Evolutionary conservation across 306 rosid genomes (phyloP).

Genomic region (Rubus idaeus): DNA sequence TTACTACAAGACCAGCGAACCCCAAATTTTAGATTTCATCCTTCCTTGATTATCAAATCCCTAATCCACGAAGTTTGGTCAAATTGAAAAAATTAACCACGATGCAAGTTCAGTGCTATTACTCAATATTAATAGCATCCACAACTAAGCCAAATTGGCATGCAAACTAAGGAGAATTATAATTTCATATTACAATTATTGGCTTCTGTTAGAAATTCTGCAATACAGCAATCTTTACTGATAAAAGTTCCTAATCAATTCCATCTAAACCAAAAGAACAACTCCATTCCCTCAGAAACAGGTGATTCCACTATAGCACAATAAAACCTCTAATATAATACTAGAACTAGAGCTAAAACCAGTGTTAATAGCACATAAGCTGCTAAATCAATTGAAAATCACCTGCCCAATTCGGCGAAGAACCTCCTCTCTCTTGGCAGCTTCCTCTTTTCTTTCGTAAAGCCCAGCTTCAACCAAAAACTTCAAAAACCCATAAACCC

Average conservation of each 20-base stretch:
- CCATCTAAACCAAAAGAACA: not conserved
- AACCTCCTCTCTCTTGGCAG: slow-evolving; percentile 62
- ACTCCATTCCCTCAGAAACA: not conserved
- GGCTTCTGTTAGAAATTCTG: not conserved
- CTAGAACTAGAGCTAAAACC: not conserved
- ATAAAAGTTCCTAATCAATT: not conserved
- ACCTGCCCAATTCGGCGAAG: slow-evolving; percentile 58
- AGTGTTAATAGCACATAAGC: not conserved
- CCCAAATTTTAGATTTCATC: not conserved
- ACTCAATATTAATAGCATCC: no score
- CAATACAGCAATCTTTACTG: not conserved
- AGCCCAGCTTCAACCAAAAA: slow-evolving; percentile 55
- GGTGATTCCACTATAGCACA: not conserved
- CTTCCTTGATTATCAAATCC: not conserved
- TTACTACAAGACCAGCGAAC: not conserved
- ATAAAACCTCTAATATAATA: no score
- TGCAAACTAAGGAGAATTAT: not conserved
- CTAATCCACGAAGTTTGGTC: not conserved
- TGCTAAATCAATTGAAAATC: not conserved
- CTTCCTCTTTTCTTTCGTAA: slow-evolving; percentile 59
- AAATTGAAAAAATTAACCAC: not conserved
- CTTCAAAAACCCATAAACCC: slow-evolving; percentile 29
- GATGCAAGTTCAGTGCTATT: not conserved
- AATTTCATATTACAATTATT: not conserved
- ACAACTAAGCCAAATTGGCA: no score